Evolutionary conservation across 192 early-diverging fungal species (phyloP).

Genomic region (Cladochytrium replicatum): DNA sequence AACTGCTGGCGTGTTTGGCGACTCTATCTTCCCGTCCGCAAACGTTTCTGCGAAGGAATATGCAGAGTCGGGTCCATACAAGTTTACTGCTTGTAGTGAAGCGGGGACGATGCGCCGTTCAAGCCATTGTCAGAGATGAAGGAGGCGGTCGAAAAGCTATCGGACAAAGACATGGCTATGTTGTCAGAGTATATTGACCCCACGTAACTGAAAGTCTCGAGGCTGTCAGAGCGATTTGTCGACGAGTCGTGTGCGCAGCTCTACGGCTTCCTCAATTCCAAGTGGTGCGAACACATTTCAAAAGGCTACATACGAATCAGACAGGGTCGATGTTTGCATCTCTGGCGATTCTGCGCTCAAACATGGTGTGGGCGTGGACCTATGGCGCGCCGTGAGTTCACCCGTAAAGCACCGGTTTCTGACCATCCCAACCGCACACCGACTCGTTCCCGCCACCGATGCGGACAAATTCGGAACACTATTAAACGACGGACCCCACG

Average conservation of each 20-base stretch:
- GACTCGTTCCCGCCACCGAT: constrained; percentile 2
- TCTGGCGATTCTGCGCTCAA: constrained; percentile 4
- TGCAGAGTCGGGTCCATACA: constrained; percentile 43
- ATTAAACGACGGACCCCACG: too few relatives aligned
- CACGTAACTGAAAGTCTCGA: constrained; percentile 42
- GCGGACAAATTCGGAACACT: neutral
- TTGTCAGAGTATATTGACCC: constrained; percentile 52
- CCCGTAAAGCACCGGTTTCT: constrained; percentile 56
- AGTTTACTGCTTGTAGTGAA: constrained; percentile 9
- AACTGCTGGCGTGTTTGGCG: too few relatives aligned
- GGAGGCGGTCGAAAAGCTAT: constrained; percentile 13
- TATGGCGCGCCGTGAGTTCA: constrained; percentile 53
- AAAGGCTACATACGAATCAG: constrained; percentile 19
- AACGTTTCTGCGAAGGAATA: constrained; percentile 7
- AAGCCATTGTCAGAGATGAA: constrained; percentile 2
- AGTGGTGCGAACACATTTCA: constrained; percentile 26
- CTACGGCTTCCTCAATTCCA: constrained; percentile 44
- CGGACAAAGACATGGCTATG: constrained; percentile 33
- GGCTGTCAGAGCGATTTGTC: constrained; percentile 49
- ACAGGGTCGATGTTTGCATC: constrained; percentile 38
- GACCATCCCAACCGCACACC: constrained; percentile 24
- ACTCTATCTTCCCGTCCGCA: too few relatives aligned
- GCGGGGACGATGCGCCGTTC: constrained; percentile 8
- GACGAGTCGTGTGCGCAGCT: constrained; percentile 61
- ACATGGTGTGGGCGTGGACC: constrained; percentile 50